Base-by-base conservation (phyloP, 441 rosid species). In the Populus hybrid region DNA sequence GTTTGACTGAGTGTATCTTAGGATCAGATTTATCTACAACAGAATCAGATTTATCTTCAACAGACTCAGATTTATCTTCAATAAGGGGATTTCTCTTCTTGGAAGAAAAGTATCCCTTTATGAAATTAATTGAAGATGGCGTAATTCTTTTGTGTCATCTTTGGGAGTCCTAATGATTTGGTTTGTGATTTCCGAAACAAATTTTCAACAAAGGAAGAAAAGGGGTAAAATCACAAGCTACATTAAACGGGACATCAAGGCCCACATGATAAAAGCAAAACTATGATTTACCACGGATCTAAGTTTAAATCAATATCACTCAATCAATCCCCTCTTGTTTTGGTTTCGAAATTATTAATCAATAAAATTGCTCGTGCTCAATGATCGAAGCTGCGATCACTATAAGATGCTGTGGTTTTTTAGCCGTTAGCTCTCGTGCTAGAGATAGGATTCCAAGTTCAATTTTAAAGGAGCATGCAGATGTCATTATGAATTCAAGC, bases 71-170 rank as follows among this genome's bases (percentile, higher is more conserved):
- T n/a, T n/a, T n/a, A n/a, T n/a, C n/a, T n/a, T n/a, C n/a, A n/a
- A n/a, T n/a, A n/a, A n/a, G n/a, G 26, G 26, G 85, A 42, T 88
- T 88, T 69, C 96, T 92, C 92, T 86, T 70, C 81, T 84, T 73
- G 54, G 84, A 90, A 90, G 92, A 80, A 92, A 92, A 81, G 92
- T 83, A 92, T 89, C 89, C 67, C 84, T 87, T 87, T 87, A 74
- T 81, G 79, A 14, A 76, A 76, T 78, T 85, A 83, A 83, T 73
- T 83, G 85, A 73, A 78, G 57, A 16, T 73, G 24, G 40, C 67
- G 50, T 73, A 78, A 78, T 78, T 72, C 81, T 75, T 78, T 80
- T 65, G 79, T 54, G 72, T 68, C 87, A 67, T 73, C 76, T 77
- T 82, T 84, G 69, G 36, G 18, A 75, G 38, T 59, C 73, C 5